Evolutionary conservation across 2,329 filamentous ascomycete species (phyloP).

Genomic region (Exophiala xenobiotica): DNA sequence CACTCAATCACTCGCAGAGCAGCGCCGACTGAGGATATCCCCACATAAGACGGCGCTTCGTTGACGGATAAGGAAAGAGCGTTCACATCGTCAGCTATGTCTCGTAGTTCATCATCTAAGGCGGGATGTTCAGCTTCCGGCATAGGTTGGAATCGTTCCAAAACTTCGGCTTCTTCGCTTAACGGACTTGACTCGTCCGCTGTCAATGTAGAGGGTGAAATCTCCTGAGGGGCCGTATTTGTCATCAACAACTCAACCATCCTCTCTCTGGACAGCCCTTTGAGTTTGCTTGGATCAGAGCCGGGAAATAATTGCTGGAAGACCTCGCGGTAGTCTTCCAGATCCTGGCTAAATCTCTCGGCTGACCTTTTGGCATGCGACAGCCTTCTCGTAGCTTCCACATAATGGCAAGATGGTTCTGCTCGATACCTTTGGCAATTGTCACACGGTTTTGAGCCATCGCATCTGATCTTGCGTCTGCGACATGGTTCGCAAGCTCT

Average conservation of each 20-base stretch:
- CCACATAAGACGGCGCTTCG: slow-evolving; percentile 65
- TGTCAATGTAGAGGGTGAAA: slow-evolving; percentile 48
- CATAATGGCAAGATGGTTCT: neutral
- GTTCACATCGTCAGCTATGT: slow-evolving; percentile 69
- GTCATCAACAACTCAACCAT: slow-evolving; percentile 57
- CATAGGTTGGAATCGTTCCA: slow-evolving; percentile 67
- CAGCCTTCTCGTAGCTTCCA: neutral
- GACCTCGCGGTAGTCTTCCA: slow-evolving; percentile 65
- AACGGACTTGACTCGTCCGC: slow-evolving; percentile 43
- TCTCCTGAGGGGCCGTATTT: slow-evolving; percentile 42
- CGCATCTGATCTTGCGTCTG: neutral
- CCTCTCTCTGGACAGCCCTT: slow-evolving; percentile 58
- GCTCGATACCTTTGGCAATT: neutral
- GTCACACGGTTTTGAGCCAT: neutral
- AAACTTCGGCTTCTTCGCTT: slow-evolving; percentile 52
- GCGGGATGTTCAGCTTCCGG: slow-evolving; percentile 62
- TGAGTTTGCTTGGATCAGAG: slow-evolving; percentile 53
- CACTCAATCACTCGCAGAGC: slow-evolving; percentile 68
- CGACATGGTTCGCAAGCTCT: neutral
- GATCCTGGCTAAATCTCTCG: slow-evolving; percentile 62
- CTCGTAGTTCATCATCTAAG: slow-evolving; percentile 52
- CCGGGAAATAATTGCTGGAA: slow-evolving; percentile 63
- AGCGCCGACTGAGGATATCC: slow-evolving; percentile 72
- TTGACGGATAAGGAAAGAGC: slow-evolving; percentile 63
- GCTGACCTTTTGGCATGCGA: slow-evolving; percentile 41